phyloP scores from a whole-genome alignment of 208 protist genomes.

The Crithidia mellificae region DNA sequence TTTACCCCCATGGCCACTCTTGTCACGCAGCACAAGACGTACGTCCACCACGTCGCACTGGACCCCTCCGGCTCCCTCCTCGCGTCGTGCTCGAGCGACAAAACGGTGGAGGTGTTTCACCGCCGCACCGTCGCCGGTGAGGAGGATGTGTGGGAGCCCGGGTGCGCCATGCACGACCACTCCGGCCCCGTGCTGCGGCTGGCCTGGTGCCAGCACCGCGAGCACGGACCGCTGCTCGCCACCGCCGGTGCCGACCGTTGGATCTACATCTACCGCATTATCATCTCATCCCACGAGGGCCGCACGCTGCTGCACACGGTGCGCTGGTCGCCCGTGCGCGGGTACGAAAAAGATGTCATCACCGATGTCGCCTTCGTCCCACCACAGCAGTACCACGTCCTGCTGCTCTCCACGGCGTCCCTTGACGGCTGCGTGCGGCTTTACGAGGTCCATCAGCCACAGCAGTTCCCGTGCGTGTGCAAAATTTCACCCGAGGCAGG shows the following conservation, averaged over 20 bases:
- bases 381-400: conserved; percentile 73
- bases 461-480: conserved; percentile 68
- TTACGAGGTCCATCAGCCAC: conserved; percentile 81
- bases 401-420: conserved; percentile 85
- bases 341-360: conserved; percentile 89
- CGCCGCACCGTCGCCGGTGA: conserved; percentile 32
- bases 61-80: conserved; percentile 77
- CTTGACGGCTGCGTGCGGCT: conserved; percentile 85
- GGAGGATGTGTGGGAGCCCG: conserved; percentile 51
- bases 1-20: conserved; percentile 42
- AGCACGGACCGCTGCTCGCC: conserved; percentile 80
- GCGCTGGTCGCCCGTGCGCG: conserved; percentile 64
- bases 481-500: conserved; percentile 67
- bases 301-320: conserved; percentile 48
- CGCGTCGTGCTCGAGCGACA: conserved; percentile 88
- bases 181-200: conserved; percentile 74
- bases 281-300: conserved; percentile 55
- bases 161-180: conserved; percentile 77
- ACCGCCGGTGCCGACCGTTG: conserved; percentile 82
- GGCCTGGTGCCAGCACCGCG: conserved; percentile 83
- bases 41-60: conserved; percentile 84
- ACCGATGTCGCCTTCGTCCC: conserved; percentile 89
- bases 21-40: conserved; percentile 69
- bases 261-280: conserved; percentile 88
- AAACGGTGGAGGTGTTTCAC: conserved; percentile 81